phyloP scores from a whole-genome alignment of 1,284 basidiomycete species.

The Butyriboletus appendiculatus region DNA sequence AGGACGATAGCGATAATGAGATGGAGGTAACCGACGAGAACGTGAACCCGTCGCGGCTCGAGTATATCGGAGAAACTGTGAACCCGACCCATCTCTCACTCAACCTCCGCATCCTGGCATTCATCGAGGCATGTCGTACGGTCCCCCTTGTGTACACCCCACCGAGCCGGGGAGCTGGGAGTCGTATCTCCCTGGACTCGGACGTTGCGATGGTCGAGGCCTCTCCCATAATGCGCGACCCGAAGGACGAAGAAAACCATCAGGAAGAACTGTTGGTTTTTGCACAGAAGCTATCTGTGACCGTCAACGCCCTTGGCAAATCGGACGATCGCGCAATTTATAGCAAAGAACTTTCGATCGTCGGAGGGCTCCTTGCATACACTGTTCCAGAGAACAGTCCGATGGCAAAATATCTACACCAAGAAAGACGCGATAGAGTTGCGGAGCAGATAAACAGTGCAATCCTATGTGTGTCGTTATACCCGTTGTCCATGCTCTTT shows the following conservation, averaged over 20 bases:
- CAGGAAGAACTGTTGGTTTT: constrained; percentile 51
- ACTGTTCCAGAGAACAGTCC: constrained; percentile 68
- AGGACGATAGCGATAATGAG: constrained; percentile 15
- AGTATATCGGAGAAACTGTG: constrained; percentile 59
- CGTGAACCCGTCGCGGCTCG: constrained; percentile 31
- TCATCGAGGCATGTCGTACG: constrained; percentile 80
- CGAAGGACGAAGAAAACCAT: constrained; percentile 35
- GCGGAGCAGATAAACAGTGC: constrained; percentile 88
- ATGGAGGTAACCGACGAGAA: constrained; percentile 30
- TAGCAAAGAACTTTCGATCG: constrained; percentile 66
- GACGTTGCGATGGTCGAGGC: constrained; percentile 4
- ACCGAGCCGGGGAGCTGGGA: neutral
- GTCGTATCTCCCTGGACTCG: constrained; percentile 7
- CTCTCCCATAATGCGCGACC: constrained; percentile 17
- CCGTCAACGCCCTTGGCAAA: constrained; percentile 53
- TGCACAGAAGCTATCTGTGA: constrained; percentile 61
- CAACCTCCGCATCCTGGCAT: constrained; percentile 82
- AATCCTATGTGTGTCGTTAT: constrained; percentile 64
- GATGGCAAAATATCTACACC: constrained; percentile 68
- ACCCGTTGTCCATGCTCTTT: neutral
- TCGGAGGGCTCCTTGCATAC: constrained; percentile 78
- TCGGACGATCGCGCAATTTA: constrained; percentile 59
- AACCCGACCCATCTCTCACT: constrained; percentile 74
- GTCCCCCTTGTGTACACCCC: constrained; percentile 52
- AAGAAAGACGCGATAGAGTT: constrained; percentile 72